Base-by-base conservation (phyloP, 2,329 filamentous ascomycete species). In the Rhytidhysteron rufulum region DNA sequence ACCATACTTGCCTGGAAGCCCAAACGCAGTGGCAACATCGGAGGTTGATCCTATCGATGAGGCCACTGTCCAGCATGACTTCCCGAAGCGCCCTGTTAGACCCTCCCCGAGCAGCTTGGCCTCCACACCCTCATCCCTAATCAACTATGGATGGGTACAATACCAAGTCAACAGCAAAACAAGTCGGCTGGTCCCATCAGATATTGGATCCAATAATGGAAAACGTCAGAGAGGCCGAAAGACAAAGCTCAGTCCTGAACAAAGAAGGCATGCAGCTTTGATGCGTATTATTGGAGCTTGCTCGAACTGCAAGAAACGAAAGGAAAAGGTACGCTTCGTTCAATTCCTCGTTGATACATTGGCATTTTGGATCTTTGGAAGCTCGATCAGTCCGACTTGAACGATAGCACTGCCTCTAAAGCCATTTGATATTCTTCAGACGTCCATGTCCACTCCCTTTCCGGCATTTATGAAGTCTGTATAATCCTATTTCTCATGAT, bases 281-380 rank as follows among this genome's bases (percentile, higher is more conserved):
- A 66, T 67, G 62, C 54, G 63, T 6, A 49, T 61, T 9, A 44
- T 65, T 18, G 53, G 54, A 5, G 58, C 61, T 4, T 67, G 63
- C 40, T 55, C 53, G 1, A 65, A 62, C 19, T 67, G 63, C 40
- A 57, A 58, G 27, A 31, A 33, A 10, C 36, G 46, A 51, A 53
- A 44, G 48, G 63, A 17, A 63, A 65, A 39, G 61, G 60, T 45
- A 59, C 56, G 37, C 19, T n/a, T n/a, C n/a, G n/a, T n/a, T n/a
- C n/a, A n/a, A n/a, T n/a, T n/a, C n/a, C n/a, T n/a, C n/a, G n/a
- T n/a, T n/a, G n/a, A n/a, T n/a, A n/a, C n/a, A n/a, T n/a, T n/a
- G n/a, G n/a, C n/a, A n/a, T n/a, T n/a, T n/a, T n/a, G n/a, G n/a
- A n/a, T n/a, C n/a, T n/a, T n/a, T n/a, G n/a, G n/a, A n/a, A n/a